These are phyloP conservation scores for Calonectria pseudoreteaudii DNA, from an alignment of 2,329 filamentous ascomycete genomes.

Conservation along the genomic window DNA sequence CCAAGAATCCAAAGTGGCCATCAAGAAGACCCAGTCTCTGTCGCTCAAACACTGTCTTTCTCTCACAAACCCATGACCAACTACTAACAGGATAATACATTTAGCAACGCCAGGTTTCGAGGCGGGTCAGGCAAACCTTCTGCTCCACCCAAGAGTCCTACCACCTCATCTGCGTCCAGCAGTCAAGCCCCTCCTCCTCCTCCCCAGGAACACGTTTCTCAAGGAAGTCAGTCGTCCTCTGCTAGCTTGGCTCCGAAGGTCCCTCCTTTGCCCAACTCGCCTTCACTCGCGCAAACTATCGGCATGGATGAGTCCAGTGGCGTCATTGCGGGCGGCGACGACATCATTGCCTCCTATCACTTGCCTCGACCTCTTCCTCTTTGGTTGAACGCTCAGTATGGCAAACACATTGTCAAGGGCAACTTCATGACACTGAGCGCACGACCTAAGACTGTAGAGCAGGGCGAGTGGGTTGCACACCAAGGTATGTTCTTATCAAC, in stretches of 20 bases:
- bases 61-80: slow-evolving; percentile 9
- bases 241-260: slow-evolving; percentile 67
- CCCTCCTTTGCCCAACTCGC: slow-evolving; percentile 72
- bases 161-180: slow-evolving; percentile 57
- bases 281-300: slow-evolving; percentile 74
- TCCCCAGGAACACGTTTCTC: slow-evolving; percentile 59
- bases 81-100: slow-evolving; percentile 42
- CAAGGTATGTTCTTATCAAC: slow-evolving; percentile 71
- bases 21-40: slow-evolving; percentile 13
- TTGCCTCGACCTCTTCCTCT: slow-evolving; percentile 73
- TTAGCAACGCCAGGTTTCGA: slow-evolving; percentile 69
- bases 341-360: slow-evolving; percentile 70
- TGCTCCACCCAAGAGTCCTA: slow-evolving; percentile 64
- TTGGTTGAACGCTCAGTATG: slow-evolving; percentile 81
- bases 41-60: slow-evolving; percentile 22
- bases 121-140: slow-evolving; percentile 65
- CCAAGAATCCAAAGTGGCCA: not conserved
- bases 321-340: slow-evolving; percentile 61
- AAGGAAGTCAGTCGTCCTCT: slow-evolving; percentile 64
- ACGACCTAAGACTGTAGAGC: slow-evolving; percentile 91
- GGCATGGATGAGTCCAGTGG: slow-evolving; percentile 73
- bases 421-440: slow-evolving; percentile 99
- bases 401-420: slow-evolving; percentile 92
- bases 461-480: slow-evolving; percentile 96
- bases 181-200: slow-evolving; percentile 63